Percentiles rank a stretch among this genome's conserved stretches.
Conservation (phyloP, 1,139 yeast genomes). For the Blastobotrys illinoisensis region DNA sequence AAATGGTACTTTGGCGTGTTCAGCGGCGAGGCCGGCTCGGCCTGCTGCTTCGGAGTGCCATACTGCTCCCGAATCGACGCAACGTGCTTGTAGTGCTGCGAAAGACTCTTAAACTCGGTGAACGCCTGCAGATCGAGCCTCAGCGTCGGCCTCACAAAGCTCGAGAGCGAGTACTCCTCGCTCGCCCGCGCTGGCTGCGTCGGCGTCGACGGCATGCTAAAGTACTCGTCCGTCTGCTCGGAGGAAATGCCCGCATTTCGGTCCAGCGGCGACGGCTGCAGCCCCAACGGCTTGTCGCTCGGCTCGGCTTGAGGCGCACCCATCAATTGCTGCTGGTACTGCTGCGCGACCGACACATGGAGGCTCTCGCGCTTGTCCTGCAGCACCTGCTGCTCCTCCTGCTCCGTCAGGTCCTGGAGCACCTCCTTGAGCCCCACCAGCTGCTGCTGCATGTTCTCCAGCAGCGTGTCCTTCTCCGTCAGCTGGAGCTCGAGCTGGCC, state of each 20-base stretch:
- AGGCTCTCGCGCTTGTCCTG: neutral
- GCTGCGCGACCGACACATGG: neutral
- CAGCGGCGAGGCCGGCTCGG: slow-evolving; percentile 2
- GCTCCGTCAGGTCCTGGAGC: slow-evolving; percentile 41
- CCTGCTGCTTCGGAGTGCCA: slow-evolving; percentile 3
- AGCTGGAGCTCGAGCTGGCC: slow-evolving; percentile 58
- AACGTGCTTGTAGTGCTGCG: slow-evolving; percentile 11
- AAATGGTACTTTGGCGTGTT: neutral
- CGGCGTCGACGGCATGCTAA: neutral
- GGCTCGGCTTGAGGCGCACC: neutral
- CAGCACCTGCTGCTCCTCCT: slow-evolving; percentile 20
- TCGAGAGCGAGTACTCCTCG: slow-evolving; percentile 7
- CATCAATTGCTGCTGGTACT: slow-evolving; percentile 5
- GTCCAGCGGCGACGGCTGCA: slow-evolving; percentile 7
- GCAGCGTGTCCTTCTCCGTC: slow-evolving; percentile 63
- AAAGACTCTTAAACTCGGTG: slow-evolving; percentile 10
- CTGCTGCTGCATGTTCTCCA: slow-evolving; percentile 65
- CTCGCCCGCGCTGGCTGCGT: neutral
- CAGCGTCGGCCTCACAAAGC: slow-evolving; percentile 18
- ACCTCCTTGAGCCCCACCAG: slow-evolving; percentile 61
- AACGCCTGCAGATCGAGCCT: slow-evolving; percentile 18
- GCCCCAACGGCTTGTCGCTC: neutral
- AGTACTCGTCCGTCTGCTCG: slow-evolving; percentile 2
- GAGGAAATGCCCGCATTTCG: neutral
- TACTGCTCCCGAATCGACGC: slow-evolving; percentile 1